phyloP scores from a whole-genome alignment of 2,329 filamentous ascomycete species.

The Alternaria arbusti region DNA sequence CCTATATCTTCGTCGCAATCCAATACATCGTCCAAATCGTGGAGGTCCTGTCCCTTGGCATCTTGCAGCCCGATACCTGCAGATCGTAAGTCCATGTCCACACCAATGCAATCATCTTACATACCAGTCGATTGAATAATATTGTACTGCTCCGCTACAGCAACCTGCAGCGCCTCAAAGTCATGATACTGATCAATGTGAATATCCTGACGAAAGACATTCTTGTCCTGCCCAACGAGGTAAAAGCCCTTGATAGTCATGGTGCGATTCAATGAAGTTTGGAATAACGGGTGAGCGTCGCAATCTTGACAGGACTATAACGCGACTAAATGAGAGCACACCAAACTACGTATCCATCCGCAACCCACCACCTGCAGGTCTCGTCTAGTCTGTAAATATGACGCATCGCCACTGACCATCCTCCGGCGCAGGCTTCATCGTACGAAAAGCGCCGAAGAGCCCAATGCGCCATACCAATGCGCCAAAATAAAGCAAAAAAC shows the following conservation, averaged over 20 bases:
- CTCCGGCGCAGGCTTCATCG: not conserved
- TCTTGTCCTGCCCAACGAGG: constrained; percentile 19
- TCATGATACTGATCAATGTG: constrained; percentile 23
- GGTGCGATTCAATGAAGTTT: not conserved
- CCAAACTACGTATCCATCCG: constrained; percentile 1
- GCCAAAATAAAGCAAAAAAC: not conserved
- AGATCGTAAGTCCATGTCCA: not conserved
- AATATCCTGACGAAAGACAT: constrained; percentile 20
- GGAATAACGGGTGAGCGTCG: not conserved
- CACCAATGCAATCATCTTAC: not conserved
- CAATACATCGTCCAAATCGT: constrained; percentile 17
- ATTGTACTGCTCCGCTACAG: constrained; percentile 22
- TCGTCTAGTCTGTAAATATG: not conserved
- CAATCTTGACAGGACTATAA: not conserved
- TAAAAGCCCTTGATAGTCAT: constrained; percentile 26
- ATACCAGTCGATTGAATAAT: constrained; percentile 16
- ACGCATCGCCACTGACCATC: constrained; percentile 2
- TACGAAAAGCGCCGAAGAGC: not conserved
- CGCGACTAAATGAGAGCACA: not conserved
- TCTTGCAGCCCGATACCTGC: constrained; percentile 19
- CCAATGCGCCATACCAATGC: too few relatives aligned
- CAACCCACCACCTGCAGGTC: not conserved
- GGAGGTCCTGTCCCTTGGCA: constrained; percentile 11
- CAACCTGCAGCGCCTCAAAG: constrained; percentile 19
- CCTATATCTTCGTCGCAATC: constrained; percentile 21